Evolutionary conservation across 2,329 filamentous ascomycete species (phyloP).

Genomic region (Diaporthe caulivora): DNA sequence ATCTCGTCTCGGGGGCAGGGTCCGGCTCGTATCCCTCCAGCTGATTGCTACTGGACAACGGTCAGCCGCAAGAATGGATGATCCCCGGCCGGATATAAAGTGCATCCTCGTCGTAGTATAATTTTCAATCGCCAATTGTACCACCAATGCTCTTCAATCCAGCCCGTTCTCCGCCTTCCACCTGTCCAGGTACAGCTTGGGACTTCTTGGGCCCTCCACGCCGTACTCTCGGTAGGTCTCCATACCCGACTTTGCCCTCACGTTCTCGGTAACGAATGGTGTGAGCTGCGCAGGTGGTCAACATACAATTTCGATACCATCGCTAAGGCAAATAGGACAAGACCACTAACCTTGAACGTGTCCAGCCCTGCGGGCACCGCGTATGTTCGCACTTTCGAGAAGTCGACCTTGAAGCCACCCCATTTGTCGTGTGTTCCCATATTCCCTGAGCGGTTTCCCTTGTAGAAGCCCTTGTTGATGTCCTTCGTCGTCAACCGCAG

Average conservation of each 20-base stretch:
- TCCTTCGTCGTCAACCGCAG: slow-evolving; percentile 91
- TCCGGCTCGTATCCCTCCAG: not conserved
- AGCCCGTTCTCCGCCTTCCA: slow-evolving; percentile 78
- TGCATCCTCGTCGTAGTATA: not conserved
- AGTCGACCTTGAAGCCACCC: slow-evolving; percentile 88
- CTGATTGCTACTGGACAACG: not conserved
- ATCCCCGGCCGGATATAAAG: not conserved
- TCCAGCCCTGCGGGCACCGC: slow-evolving; percentile 79
- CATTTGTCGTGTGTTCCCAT: slow-evolving; percentile 88
- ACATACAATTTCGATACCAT: slow-evolving; percentile 21
- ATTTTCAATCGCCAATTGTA: not conserved
- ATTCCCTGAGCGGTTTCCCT: slow-evolving; percentile 89
- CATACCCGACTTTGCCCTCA: slow-evolving; percentile 58
- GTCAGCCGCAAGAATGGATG: not conserved
- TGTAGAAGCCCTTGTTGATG: slow-evolving; percentile 95
- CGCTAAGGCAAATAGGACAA: not conserved
- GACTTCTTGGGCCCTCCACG: slow-evolving; percentile 68
- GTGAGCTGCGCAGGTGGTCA: slow-evolving; percentile 69
- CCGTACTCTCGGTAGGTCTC: slow-evolving; percentile 37
- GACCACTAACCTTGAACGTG: slow-evolving; percentile 75
- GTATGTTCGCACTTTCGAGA: slow-evolving; percentile 89
- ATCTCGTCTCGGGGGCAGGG: not conserved
- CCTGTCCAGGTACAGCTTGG: slow-evolving; percentile 71
- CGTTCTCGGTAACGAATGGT: slow-evolving; percentile 78
- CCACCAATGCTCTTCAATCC: slow-evolving; percentile 55